Evolutionary conservation across 495 filamentous ascomycete genomes (phyloP), one percentile per base, ranked within the genome.

Genomic region (Hyaloscypha finlandica): DNA sequence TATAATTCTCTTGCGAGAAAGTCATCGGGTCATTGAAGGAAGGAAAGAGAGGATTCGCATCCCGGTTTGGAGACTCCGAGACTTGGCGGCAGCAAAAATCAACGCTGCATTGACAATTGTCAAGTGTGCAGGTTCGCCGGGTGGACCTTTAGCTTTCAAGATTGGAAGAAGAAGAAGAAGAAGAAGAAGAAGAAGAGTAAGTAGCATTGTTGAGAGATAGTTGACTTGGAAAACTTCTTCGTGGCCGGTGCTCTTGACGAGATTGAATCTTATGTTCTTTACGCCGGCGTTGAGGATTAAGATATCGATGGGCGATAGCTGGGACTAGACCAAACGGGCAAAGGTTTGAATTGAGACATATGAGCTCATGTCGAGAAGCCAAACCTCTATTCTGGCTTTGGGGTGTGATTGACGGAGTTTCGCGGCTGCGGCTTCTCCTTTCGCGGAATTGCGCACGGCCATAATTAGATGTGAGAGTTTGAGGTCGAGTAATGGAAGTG

Each of bases 281-380:
- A 83, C 4, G 6, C 83, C 85, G 8, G 83, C 83, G 68, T 88
- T 88, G 55, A 86, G 78, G 31, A 86, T 77, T 11, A 74, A 78
- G 6, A 83, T 76, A 66, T 88, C 81, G 1, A 88, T 6, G 0
- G 80, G 29, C 74, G 2, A 20, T 37, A 67, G 0, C 78, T 74
- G 8, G 1, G 2, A 33, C 22, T 56, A 31, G 5, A 60, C 20
- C 14, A 71, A 76, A 2, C 71, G 66, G 4, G 72, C 76, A 69
- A 88, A 87, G 0, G 74, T 73, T 29, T 77, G 71, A n/a, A 84
- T 68, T 1, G 81, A 84, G 2, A 71, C 73, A 58, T 83, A 84
- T 0, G 75, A 78, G n/a, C 68, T 61, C 58, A 86, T 76, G 59
- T 88, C 85, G 0, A 88, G 71, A 6, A 76, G 60, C 84, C 81